Evolutionary conservation across 2,329 filamentous ascomycete species (phyloP), one percentile per base, ranked within the genome.

Genomic region (Fonsecaea pugnacius): DNA sequence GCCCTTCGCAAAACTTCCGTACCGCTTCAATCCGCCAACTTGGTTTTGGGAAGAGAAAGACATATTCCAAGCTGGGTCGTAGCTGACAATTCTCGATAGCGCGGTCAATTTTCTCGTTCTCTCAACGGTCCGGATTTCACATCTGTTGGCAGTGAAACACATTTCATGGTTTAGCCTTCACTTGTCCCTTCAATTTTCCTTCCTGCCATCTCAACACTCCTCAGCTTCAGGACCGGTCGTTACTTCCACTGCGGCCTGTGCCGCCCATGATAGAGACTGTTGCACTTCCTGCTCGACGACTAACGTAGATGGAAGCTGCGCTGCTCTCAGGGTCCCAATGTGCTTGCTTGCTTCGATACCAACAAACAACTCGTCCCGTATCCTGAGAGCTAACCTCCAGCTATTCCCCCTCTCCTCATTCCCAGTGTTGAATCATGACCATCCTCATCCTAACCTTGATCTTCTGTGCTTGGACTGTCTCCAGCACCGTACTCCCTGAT

Each of bases 401-500:
- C 16, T n/a, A 18, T 43, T n/a, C n/a, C n/a, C n/a, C 6, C n/a
- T 43, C 16, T 43, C 38, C 9, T 18, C 38, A 21, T 18, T n/a
- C 5, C 18, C 52, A 5, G 14, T 12, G 27, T 30, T 30, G 6
- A 30, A 36, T 0, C 9, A 54, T 62, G 53, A 38, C 51, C 7
- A 7, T 24, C 12, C 33, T 62, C 60, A 32, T 50, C 16, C 16
- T 58, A 30, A 24, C 24, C 21, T 30, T 62, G 30, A 18, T 62
- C 27, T 36, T 62, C 14, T 58, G 43, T 4, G 38, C 38, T 43
- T 43, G 38, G 38, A 6, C 5, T 18, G 38, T 43, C 38, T 43
- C n/a, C 38, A 43, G 4, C 4, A 8, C 38, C 16, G 38, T 7
- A 18, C 38, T 43, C 18, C n/a, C 16, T 14, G 38, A 43, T 18